Percentiles rank a stretch among this genome's conserved stretches.
Evolutionary conservation across 768 basidiomycete species (phyloP).

Genomic region (Pleurotus ostreatus): DNA sequence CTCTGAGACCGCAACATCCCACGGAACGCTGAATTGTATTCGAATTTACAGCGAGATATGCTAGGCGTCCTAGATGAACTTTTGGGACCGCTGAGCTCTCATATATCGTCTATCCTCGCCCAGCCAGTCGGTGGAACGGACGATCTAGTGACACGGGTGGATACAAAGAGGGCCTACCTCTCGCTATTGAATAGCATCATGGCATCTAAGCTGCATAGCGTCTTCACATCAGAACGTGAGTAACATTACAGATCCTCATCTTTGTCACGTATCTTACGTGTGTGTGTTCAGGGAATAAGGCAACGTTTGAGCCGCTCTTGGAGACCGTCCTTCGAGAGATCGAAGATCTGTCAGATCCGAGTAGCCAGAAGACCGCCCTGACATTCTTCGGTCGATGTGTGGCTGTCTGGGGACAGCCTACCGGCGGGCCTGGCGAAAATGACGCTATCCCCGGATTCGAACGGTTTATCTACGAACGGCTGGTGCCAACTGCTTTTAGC

Average conservation of each 20-base stretch:
- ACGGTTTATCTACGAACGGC: constrained; percentile 81
- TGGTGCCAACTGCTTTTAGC: constrained; percentile 79
- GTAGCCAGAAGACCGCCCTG: constrained; percentile 76
- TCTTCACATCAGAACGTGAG: constrained; percentile 87
- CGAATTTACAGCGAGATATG: constrained; percentile 62
- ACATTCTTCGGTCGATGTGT: constrained; percentile 71
- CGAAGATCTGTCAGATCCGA: constrained; percentile 71
- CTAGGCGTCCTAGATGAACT: constrained; percentile 88
- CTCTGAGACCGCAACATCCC: constrained; percentile 2
- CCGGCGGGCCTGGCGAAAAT: constrained; percentile 28
- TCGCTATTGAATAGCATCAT: constrained; percentile 77
- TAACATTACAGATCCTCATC: constrained; percentile 3
- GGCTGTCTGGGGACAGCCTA: constrained; percentile 61
- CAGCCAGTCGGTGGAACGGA: constrained; percentile 85
- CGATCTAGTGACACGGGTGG: constrained; percentile 70
- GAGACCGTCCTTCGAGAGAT: constrained; percentile 70
- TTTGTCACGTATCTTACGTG: background rate
- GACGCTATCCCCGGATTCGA: constrained; percentile 82
- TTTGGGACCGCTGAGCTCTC: constrained; percentile 78
- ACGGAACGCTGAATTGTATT: background rate
- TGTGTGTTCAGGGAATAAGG: constrained; percentile 30
- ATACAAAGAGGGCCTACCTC: constrained; percentile 89
- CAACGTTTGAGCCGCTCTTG: constrained; percentile 74
- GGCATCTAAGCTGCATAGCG: constrained; percentile 71
- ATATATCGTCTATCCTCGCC: constrained; percentile 76